These are phyloP conservation scores for Pseudogymnoascus sp. DNA, from an alignment of 2,329 filamentous ascomycete genomes.

Conservation along the genomic window DNA sequence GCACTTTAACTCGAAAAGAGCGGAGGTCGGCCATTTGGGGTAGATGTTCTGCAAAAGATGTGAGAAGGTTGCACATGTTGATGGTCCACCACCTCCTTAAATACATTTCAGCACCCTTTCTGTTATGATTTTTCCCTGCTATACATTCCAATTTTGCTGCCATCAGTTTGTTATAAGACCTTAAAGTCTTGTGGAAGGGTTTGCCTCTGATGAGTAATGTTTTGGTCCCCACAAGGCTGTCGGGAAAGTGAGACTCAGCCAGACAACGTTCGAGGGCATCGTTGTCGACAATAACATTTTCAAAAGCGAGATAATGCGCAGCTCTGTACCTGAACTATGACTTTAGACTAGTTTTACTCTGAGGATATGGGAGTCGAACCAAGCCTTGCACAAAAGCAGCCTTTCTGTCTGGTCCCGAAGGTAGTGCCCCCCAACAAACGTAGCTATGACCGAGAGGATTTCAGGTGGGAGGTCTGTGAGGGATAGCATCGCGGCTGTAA, in stretches of 20 bases:
- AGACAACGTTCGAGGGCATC: background rate
- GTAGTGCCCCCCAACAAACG: background rate
- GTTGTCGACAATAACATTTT: background rate
- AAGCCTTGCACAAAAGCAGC: conserved; percentile 8
- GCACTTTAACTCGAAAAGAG: background rate
- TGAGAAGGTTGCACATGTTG: background rate
- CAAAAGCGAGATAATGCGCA: background rate
- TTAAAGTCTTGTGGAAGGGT: background rate
- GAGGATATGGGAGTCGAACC: background rate
- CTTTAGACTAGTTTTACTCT: background rate
- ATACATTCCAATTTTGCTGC: background rate
- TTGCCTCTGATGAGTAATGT: background rate
- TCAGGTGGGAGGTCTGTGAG: conserved; percentile 4
- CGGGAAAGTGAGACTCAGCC: background rate
- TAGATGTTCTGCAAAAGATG: background rate
- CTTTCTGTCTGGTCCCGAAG: background rate
- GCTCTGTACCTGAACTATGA: background rate
- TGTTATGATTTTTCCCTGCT: background rate
- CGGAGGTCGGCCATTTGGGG: background rate
- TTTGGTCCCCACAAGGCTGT: background rate
- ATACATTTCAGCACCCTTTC: background rate
- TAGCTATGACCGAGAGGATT: background rate
- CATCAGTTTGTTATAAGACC: background rate
- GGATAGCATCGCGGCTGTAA: conserved; percentile 3
- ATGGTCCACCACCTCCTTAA: background rate